phyloP scores from a whole-genome alignment of 2,329 filamentous ascomycete species.

The Pseudomassariella vexata region DNA sequence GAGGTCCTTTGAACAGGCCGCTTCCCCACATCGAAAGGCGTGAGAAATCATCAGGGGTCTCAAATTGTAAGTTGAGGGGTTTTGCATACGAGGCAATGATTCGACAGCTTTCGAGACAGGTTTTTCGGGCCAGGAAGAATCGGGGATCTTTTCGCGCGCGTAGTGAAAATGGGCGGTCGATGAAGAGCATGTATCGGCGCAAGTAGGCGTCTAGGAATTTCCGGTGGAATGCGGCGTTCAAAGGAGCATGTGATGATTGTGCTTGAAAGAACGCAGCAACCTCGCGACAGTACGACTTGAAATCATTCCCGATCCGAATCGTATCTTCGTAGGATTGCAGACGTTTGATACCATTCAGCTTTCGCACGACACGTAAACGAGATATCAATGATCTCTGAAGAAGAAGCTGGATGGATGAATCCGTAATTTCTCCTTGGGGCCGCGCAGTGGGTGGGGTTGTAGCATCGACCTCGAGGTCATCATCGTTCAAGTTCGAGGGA shows the following conservation, averaged over 20 bases:
- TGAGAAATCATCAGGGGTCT: slow-evolving; percentile 12
- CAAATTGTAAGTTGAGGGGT: slow-evolving; percentile 7
- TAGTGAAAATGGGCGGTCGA: slow-evolving; percentile 17
- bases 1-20: slow-evolving; percentile 16
- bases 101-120: slow-evolving; percentile 16
- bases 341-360: slow-evolving; percentile 12
- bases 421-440: slow-evolving; percentile 7
- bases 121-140: slow-evolving; percentile 18
- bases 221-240: slow-evolving; percentile 12
- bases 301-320: slow-evolving; percentile 9
- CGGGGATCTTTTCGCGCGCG: slow-evolving; percentile 13
- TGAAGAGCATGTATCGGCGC: slow-evolving; percentile 15
- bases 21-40: slow-evolving; percentile 13
- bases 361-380: slow-evolving; percentile 14
- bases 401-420: slow-evolving; percentile 16
- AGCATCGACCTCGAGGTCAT: slow-evolving; percentile 4
- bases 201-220: slow-evolving; percentile 20
- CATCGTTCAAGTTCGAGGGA: slow-evolving; percentile 16
- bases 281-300: slow-evolving; percentile 16
- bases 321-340: slow-evolving; percentile 10
- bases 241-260: neutral
- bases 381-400: slow-evolving; percentile 13
- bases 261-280: slow-evolving; percentile 12
- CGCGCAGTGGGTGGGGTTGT: neutral
- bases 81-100: slow-evolving; percentile 15